These are phyloP conservation scores for Talaromyces adpressus DNA, from an alignment of 495 filamentous ascomycete genomes.

Conservation along the genomic window DNA sequence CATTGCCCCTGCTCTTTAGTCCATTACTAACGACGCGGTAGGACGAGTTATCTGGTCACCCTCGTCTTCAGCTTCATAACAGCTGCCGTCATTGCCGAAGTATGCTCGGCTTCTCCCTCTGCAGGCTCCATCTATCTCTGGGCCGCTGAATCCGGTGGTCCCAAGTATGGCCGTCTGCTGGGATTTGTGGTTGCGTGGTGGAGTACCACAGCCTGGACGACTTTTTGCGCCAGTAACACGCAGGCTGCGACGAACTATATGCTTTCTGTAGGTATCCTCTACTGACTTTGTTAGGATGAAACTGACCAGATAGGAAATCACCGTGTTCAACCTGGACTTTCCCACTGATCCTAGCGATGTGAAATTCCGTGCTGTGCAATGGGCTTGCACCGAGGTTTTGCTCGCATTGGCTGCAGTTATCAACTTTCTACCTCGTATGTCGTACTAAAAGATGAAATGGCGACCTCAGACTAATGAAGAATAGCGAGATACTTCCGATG, in stretches of 20 bases:
- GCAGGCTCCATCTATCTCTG: slow-evolving; percentile 52
- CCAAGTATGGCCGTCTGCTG: slow-evolving; percentile 42
- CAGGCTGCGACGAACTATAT: slow-evolving; percentile 49
- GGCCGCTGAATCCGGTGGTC: slow-evolving; percentile 50
- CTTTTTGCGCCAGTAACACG: slow-evolving; percentile 48
- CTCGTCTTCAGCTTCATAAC: slow-evolving; percentile 51
- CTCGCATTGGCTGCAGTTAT: slow-evolving; percentile 38
- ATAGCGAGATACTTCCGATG: slow-evolving; percentile 34
- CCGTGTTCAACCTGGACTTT: slow-evolving; percentile 45
- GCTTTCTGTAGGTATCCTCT: slow-evolving; percentile 32
- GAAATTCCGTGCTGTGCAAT: slow-evolving; percentile 50
- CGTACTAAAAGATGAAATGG: not conserved
- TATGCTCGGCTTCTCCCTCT: slow-evolving; percentile 48
- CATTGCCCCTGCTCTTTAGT: not conserved
- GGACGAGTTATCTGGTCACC: slow-evolving; percentile 50
- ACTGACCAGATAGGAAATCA: slow-evolving; percentile 33
- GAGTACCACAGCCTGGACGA: slow-evolving; percentile 55
- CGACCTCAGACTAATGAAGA: slow-evolving; percentile 8
- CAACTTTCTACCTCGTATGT: slow-evolving; percentile 40
- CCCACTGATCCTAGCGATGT: slow-evolving; percentile 38
- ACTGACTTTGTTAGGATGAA: not conserved
- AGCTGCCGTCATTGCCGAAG: slow-evolving; percentile 49
- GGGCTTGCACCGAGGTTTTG: slow-evolving; percentile 44
- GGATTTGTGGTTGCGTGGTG: slow-evolving; percentile 54
- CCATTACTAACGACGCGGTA: slow-evolving; percentile 10